phyloP scores from a whole-genome alignment of 176 grass and related monocot species.

The Otatea glauca region DNA sequence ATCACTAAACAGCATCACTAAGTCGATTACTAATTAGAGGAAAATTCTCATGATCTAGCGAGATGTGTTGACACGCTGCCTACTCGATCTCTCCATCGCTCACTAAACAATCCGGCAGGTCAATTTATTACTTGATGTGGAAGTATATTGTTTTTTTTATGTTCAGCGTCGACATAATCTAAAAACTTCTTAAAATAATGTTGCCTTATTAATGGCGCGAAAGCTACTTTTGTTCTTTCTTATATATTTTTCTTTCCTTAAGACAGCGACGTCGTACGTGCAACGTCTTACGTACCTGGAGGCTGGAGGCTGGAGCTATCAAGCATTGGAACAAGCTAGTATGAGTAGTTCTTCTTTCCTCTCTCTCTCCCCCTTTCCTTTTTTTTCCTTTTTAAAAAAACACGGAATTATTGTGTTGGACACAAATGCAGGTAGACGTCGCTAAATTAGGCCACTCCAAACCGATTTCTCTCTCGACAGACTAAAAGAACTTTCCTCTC shows the following conservation, averaged over 20 bases:
- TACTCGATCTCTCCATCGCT: neutral
- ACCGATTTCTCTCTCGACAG: neutral
- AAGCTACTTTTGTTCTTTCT: constrained; percentile 36
- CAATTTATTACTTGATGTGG: constrained; percentile 38
- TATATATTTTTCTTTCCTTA: neutral
- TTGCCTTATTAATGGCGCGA: constrained; percentile 39
- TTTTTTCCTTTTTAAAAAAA: neutral
- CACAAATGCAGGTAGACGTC: neutral
- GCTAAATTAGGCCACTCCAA: neutral
- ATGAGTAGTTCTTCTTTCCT: neutral
- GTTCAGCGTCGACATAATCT: neutral
- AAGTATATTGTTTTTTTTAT: constrained; percentile 25
- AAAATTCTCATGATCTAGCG: neutral
- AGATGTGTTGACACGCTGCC: constrained; percentile 41
- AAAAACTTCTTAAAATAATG: constrained; percentile 8
- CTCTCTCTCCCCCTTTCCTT: neutral
- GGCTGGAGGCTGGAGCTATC: too few relatives aligned
- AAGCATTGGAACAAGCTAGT: neutral
- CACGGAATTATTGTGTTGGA: neutral
- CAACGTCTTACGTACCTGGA: constrained; percentile 24
- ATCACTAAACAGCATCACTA: neutral
- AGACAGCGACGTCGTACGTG: constrained; percentile 23
- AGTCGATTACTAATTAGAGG: neutral
- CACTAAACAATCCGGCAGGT: neutral
- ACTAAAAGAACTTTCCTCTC: too few relatives aligned